Base-by-base conservation (phyloP, 2,329 filamentous ascomycete genomes). In the Escovopsis sp. region DNA sequence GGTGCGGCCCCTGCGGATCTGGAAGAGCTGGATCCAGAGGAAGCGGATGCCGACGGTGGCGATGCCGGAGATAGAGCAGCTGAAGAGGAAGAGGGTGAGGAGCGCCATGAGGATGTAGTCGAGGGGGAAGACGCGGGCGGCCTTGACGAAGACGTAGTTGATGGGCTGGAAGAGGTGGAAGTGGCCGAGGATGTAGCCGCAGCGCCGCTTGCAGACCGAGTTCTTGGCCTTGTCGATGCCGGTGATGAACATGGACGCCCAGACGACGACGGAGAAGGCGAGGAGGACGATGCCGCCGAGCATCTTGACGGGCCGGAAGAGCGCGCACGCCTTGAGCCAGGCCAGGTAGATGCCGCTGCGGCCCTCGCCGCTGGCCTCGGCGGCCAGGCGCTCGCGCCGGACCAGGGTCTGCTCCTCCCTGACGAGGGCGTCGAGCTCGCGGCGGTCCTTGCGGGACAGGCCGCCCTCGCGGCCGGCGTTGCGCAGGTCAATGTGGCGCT, bases 171-270 rank as follows among this genome's bases (percentile, higher is more conserved):
- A 94, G 52, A 96, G 79, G 59, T 93, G 86, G 59, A 93, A 83
- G 56, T 70, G 73, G 36, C 80, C 86, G 4, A 98, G 72, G 40
- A 96, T 84, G 63, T 95, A 98, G 48, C 91, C 91, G 58, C 91
- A 98, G 53, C 77, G 80, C 45, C 79, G 69, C 60, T 91, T 89
- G 73, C 91, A 98, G 48, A 93, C 68, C 4, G 88, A 95, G 66
- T 96, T 95, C 61, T 83, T 88, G 33, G 87, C 85, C 67, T 96
- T 96, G 73, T 98, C 91, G 55, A 96, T 87, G 51, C 80, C 83
- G 0, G 89, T 96, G 57, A 96, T 83, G 51, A 96, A 73, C 86
- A 98, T 96, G 11, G 85, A 94, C 8, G 82, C 73, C 73, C 86
- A 94, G 51, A 93, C 73, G 36, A 94, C 51, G 12, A 94, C 62